Evolutionary conservation across 306 rosid species (phyloP).

Genomic region (Fagus crenata): DNA sequence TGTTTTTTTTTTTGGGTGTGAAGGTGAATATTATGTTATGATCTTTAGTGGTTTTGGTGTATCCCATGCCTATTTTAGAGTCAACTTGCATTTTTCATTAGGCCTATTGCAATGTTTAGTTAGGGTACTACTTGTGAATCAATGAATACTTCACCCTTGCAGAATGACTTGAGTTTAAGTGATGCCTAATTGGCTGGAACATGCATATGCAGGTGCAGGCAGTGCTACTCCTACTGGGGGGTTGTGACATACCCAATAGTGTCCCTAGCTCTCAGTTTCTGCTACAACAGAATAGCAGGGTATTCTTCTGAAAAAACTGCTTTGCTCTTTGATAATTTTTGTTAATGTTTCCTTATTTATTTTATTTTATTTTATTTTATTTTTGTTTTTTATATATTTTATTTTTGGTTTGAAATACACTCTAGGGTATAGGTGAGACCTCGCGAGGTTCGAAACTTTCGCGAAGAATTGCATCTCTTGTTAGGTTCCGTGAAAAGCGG

Average conservation of each 20-base stretch:
- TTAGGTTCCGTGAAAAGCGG: slow-evolving; percentile 77
- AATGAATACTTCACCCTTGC: background rate
- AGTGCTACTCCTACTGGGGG: slow-evolving; percentile 65
- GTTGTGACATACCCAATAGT: slow-evolving; percentile 41
- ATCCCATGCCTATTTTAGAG: background rate
- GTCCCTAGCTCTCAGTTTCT: slow-evolving; percentile 35
- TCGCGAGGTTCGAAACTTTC: slow-evolving; percentile 56
- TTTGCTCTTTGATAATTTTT: slow-evolving; percentile 1
- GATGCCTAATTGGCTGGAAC: slow-evolving; percentile 11
- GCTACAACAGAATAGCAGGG: slow-evolving; percentile 46
- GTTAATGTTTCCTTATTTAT: slow-evolving; percentile 2
- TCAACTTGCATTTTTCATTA: background rate
- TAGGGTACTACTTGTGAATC: background rate
- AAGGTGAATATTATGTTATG: background rate
- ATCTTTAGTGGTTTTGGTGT: background rate
- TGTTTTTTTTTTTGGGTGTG: background rate
- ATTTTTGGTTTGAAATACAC: slow-evolving; percentile 5
- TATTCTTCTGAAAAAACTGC: slow-evolving; percentile 30
- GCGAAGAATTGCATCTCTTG: slow-evolving; percentile 71
- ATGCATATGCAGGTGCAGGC: slow-evolving; percentile 67
- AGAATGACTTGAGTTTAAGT: background rate
- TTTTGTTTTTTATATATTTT: background rate
- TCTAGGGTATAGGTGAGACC: slow-evolving; percentile 52
- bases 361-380: slow-evolving; percentile 5
- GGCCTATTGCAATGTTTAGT: background rate